phyloP scores from a whole-genome alignment of 208 protist genomes.

The Acanthamoeba comandoni region DNA sequence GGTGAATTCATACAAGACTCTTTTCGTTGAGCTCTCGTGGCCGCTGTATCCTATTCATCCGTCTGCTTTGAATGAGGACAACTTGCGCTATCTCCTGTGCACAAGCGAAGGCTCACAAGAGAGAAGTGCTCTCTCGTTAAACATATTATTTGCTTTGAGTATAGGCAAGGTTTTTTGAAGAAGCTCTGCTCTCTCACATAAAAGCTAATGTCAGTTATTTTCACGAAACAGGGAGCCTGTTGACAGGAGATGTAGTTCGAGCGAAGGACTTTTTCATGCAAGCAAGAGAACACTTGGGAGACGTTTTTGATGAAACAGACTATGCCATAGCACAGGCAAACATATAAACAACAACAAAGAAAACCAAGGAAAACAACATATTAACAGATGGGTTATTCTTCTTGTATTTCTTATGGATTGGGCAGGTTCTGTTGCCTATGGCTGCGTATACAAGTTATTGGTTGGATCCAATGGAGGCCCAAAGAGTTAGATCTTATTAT shows the following conservation, averaged over 20 bases:
- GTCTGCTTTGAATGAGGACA: slow-evolving; percentile 44
- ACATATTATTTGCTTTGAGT: slow-evolving; percentile 23
- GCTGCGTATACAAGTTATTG: too few species aligned
- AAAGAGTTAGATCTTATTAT: too few species aligned
- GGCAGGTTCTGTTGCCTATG: slow-evolving; percentile 58
- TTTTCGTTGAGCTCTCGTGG: neutral
- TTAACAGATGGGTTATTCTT: too few species aligned
- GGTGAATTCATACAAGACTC: too few species aligned
- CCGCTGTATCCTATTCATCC: slow-evolving; percentile 24
- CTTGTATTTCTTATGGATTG: too few species aligned
- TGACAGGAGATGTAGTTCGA: too few species aligned
- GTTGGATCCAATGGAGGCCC: too few species aligned
- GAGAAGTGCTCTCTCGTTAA: slow-evolving; percentile 69
- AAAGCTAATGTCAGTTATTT: too few species aligned
- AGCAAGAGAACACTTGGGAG: slow-evolving; percentile 35
- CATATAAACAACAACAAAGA: too few species aligned
- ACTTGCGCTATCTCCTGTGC: slow-evolving; percentile 53
- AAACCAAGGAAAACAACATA: too few species aligned
- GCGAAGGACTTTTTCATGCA: slow-evolving; percentile 10
- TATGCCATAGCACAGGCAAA: slow-evolving; percentile 44
- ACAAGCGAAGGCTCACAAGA: slow-evolving; percentile 46
- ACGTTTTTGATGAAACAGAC: slow-evolving; percentile 55
- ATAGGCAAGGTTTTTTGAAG: slow-evolving; percentile 10
- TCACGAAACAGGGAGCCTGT: too few species aligned
- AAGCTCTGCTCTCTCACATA: neutral